These are phyloP conservation scores for Grosmannia penicillata DNA, from an alignment of 2,329 filamentous ascomycete species.

Conservation along the genomic window DNA sequence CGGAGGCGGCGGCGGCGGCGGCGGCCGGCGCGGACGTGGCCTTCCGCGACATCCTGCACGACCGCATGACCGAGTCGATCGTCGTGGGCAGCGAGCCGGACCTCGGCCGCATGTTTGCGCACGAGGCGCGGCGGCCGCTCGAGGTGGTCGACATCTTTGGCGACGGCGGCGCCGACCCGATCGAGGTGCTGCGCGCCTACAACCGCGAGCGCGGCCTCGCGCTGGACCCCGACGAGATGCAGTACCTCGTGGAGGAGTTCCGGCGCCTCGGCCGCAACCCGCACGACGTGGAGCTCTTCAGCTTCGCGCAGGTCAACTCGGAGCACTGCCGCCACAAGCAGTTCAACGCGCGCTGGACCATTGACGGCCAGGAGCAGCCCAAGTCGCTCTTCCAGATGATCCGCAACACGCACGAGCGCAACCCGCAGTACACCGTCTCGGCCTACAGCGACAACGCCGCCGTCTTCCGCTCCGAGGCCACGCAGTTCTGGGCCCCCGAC, in stretches of 20 bases:
- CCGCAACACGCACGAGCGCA: conserved; percentile 77
- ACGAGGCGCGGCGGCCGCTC: conserved; percentile 46
- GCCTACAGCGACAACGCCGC: conserved; percentile 97
- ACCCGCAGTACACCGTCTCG: conserved; percentile 72
- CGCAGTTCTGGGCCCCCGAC: conserved; percentile 76
- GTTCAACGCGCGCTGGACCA: conserved; percentile 94
- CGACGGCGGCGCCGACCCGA: conserved; percentile 29
- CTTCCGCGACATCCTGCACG: conserved; percentile 62
- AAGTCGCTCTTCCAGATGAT: conserved; percentile 92
- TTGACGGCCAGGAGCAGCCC: conserved; percentile 69
- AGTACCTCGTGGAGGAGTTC: conserved; percentile 83
- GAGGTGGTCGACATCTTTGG: conserved; percentile 63
- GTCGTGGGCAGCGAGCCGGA: conserved; percentile 36
- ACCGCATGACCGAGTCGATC: conserved; percentile 90
- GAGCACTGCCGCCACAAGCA: conserved; percentile 81
- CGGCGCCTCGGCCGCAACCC: conserved; percentile 51
- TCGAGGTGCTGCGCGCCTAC: conserved; percentile 62
- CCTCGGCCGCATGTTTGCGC: conserved; percentile 64
- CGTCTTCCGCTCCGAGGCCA: conserved; percentile 62
- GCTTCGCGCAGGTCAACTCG: conserved; percentile 98
- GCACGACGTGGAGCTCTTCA: conserved; percentile 91
- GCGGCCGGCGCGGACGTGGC: conserved; percentile 22
- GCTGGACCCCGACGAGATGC: conserved; percentile 76
- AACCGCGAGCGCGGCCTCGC: conserved; percentile 76
- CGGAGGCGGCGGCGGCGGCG: conserved; percentile 30